phyloP scores from a whole-genome alignment of 306 rosid genomes.

The Cucurbita ficifolia region DNA sequence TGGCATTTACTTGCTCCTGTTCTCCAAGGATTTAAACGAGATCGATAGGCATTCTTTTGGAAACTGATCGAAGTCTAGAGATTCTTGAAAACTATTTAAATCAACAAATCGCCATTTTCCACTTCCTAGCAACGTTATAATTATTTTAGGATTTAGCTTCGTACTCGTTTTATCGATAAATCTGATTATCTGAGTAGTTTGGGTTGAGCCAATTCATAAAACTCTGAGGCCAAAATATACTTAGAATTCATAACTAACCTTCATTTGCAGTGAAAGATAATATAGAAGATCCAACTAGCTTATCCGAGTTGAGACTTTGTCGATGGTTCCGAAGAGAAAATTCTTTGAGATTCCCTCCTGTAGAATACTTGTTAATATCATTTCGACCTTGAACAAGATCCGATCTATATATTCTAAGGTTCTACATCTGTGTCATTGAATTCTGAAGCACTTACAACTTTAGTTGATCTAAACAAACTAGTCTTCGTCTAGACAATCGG shows the following conservation, averaged over 20 bases:
- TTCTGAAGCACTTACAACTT: neutral
- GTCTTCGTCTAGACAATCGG: neutral
- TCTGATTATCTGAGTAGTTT: neutral
- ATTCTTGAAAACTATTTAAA: neutral
- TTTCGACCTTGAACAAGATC: too few species aligned
- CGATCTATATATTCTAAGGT: neutral
- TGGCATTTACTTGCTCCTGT: neutral
- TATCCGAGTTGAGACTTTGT: neutral
- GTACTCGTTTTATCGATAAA: neutral
- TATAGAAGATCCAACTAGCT: neutral
- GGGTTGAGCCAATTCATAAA: neutral
- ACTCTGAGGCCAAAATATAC: neutral
- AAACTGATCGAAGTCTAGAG: neutral
- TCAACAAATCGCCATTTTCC: neutral
- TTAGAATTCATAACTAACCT: neutral
- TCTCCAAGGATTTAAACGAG: neutral
- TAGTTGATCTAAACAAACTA: neutral
- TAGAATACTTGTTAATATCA: neutral
- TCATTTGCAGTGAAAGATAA: neutral
- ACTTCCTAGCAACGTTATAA: neutral
- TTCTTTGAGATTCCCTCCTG: neutral
- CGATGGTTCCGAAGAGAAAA: neutral
- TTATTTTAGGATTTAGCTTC: neutral
- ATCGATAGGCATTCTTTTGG: neutral
- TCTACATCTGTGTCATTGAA: neutral